Evolutionary conservation across 768 basidiomycete species (phyloP), one percentile per base, ranked within the genome.

Genomic region (Lyophyllum shimeji): DNA sequence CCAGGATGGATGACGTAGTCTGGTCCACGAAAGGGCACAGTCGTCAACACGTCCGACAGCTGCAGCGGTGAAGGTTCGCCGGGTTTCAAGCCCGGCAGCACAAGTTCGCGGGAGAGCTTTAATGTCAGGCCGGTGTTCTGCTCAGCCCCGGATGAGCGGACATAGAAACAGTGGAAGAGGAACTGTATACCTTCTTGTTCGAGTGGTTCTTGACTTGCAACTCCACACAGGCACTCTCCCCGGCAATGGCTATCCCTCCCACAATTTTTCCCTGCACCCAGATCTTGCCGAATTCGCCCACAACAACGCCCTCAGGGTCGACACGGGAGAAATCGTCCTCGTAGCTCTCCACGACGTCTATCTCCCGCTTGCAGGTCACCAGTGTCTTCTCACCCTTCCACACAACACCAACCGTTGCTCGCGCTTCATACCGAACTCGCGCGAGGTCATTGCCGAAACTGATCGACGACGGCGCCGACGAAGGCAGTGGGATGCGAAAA

Each of bases 161-260:
- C 5, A 11, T 54, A 3, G 13, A 47, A 11, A 37, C 48, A 21
- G 12, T 21, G 27, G 56, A 21, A 55, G 33, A 40, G 44, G 29
- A 56, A 34, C 8, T 24, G 52, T 60, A 18, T 29, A 89, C 91
- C 86, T 87, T 92, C 73, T 88, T 90, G 49, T 74, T 72, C 1
- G 90, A 89, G 66, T 91, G 87, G 63, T 94, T 94, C 76, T 86
- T 91, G 46, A 93, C 85, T 59, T 87, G 83, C 51, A 94, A 70
- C 63, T 91, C 87, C 42, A 93, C 75, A 65, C 85, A 88, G 17
- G 81, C 85, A 57, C 81, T 82, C 63, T 85, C 82, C 8, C 91
- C 91, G 27, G 86, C 82, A 7, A 90, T 76, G 17, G 86, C 64
- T 13, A 87, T 70, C 7, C 80, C 83, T 31, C 83, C 87, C 21